Evolutionary conservation across 2,329 filamentous ascomycete genomes (phyloP).

Genomic region (Botryotinia convoluta): DNA sequence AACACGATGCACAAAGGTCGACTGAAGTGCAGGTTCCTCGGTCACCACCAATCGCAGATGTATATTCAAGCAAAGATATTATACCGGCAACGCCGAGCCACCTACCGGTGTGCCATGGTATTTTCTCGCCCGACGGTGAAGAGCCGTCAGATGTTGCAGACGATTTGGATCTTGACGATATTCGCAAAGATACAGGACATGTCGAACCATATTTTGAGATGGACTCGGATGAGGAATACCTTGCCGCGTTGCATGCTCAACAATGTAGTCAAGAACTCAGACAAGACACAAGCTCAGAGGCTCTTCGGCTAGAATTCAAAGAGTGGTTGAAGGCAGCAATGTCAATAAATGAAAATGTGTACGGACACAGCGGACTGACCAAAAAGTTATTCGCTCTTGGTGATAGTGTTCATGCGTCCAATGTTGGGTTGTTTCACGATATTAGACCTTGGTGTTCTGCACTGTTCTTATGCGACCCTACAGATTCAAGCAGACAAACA

Average conservation of each 20-base stretch:
- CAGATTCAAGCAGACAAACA: not conserved
- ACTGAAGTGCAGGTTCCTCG: not conserved
- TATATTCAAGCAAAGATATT: not conserved
- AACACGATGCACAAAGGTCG: not conserved
- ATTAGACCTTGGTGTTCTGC: conserved; percentile 9
- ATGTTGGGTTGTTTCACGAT: not conserved
- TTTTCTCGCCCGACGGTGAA: not conserved
- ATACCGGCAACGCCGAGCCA: not conserved
- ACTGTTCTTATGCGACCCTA: not conserved
- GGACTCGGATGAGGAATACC: not conserved
- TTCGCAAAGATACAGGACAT: too few species aligned
- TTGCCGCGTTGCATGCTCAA: not conserved
- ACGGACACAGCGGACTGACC: not conserved
- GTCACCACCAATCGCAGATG: not conserved
- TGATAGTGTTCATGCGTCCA: not conserved
- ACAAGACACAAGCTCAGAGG: not conserved
- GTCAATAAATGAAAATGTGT: not conserved
- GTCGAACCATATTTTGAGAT: not conserved
- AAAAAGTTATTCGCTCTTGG: not conserved
- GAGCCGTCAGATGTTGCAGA: not conserved
- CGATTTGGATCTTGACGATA: not conserved
- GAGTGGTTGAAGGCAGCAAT: not conserved
- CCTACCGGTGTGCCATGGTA: not conserved
- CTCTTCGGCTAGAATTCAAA: not conserved
- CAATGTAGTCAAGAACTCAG: not conserved